phyloP scores from a whole-genome alignment of 192 early-diverging fungal genomes.

The Thamnidium elegans region DNA sequence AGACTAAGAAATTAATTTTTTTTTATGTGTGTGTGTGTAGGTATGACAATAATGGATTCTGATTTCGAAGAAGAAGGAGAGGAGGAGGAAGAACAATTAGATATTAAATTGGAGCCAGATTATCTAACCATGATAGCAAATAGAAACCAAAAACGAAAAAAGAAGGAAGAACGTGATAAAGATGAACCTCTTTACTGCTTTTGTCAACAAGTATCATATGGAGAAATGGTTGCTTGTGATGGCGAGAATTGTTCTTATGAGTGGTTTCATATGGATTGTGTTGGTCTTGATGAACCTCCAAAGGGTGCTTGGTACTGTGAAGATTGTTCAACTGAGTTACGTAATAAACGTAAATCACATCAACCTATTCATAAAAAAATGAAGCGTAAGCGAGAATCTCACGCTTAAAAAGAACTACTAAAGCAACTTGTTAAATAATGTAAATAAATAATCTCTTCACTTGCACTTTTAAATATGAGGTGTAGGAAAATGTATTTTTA shows the following conservation, averaged over 20 bases:
- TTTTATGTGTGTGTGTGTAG: not conserved
- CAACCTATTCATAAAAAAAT: slow-evolving; percentile 19
- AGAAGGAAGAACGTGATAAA: slow-evolving; percentile 26
- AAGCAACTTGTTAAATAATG: too few relatives aligned
- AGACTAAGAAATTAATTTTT: not conserved
- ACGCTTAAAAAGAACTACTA: not conserved
- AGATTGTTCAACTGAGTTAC: slow-evolving; percentile 36
- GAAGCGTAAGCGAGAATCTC: slow-evolving; percentile 28
- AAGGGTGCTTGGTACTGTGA: slow-evolving; percentile 66
- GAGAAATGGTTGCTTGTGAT: slow-evolving; percentile 78
- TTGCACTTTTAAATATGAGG: too few relatives aligned
- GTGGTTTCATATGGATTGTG: slow-evolving; percentile 77
- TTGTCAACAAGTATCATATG: slow-evolving; percentile 63
- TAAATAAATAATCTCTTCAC: too few relatives aligned
- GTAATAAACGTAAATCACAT: slow-evolving; percentile 2
- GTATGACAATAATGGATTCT: not conserved
- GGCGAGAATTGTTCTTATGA: slow-evolving; percentile 63
- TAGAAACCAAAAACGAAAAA: slow-evolving; percentile 22
- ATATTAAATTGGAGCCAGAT: slow-evolving; percentile 7
- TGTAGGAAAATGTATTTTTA: too few relatives aligned
- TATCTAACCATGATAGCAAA: slow-evolving; percentile 21
- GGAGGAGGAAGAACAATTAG: not conserved
- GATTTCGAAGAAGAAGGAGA: slow-evolving; percentile 1
- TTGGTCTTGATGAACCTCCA: slow-evolving; percentile 62
- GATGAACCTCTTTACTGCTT: slow-evolving; percentile 67